phyloP scores from a whole-genome alignment of 495 filamentous ascomycete genomes.

The Trichocladium antarcticum region DNA sequence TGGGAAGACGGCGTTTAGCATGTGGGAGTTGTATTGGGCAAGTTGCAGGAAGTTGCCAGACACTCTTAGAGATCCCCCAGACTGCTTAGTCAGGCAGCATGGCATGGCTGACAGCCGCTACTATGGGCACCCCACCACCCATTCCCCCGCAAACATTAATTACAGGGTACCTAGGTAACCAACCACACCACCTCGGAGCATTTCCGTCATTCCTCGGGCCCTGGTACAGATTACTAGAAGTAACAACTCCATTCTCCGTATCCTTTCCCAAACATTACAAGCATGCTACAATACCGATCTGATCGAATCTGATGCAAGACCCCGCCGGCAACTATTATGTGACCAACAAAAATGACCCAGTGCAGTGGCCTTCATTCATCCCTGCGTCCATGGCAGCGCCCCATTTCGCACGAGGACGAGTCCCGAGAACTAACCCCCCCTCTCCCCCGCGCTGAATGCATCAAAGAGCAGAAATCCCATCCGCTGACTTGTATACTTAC shows the following conservation, averaged over 20 bases:
- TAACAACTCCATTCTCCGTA: not conserved
- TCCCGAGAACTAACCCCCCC: conserved; percentile 13
- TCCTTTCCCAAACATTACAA: conserved; percentile 11
- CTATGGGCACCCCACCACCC: no score
- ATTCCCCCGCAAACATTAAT: no score
- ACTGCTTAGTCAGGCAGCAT: conserved; percentile 20
- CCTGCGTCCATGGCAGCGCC: conserved; percentile 14
- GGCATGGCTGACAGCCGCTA: not conserved
- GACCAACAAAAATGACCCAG: not conserved
- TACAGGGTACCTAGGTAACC: no score
- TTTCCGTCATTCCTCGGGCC: no score
- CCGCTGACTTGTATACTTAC: conserved; percentile 35
- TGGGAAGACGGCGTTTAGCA: conserved; percentile 16
- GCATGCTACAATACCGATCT: conserved; percentile 11
- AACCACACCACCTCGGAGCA: no score
- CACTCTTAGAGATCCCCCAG: conserved; percentile 16
- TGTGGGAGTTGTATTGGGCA: conserved; percentile 25
- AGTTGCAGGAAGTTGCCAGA: conserved; percentile 17
- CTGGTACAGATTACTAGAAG: no score
- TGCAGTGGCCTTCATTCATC: conserved; percentile 16
- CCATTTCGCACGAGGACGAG: conserved; percentile 8
- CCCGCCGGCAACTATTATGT: not conserved
- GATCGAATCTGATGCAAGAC: conserved; percentile 7
- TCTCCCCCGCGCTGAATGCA: conserved; percentile 40
- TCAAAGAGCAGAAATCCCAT: conserved; percentile 25